These are phyloP conservation scores for Fusarium coicis DNA, from an alignment of 2,329 filamentous ascomycete species.

Conservation along the genomic window DNA sequence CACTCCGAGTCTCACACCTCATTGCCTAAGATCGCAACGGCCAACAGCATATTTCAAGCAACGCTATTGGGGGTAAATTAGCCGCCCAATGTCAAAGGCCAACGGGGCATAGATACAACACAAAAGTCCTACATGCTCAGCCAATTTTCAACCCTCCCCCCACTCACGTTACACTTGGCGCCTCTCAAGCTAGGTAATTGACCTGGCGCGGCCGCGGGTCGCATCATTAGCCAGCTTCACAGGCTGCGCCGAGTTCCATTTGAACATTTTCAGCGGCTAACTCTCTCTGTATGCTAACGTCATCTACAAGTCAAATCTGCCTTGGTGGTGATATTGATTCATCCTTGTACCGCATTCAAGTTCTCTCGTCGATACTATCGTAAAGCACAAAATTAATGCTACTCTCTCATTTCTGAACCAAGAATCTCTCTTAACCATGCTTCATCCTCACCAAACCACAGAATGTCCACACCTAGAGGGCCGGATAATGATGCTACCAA, in stretches of 20 bases:
- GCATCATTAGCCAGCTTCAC: not conserved
- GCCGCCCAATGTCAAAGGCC: not conserved
- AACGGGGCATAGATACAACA: not conserved
- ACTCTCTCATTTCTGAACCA: not conserved
- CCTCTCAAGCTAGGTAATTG: not conserved
- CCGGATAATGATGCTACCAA: not conserved
- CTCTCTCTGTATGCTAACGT: not conserved
- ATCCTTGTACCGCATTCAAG: not conserved
- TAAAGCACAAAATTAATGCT: not conserved
- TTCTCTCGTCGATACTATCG: not conserved
- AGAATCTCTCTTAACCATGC: not conserved
- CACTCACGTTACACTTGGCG: not conserved
- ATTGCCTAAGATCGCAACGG: not conserved
- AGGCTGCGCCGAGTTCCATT: not conserved
- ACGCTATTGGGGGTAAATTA: not conserved
- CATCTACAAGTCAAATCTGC: accelerated
- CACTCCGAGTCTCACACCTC: not conserved
- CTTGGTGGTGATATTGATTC: not conserved
- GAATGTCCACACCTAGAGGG: not conserved
- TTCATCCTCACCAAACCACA: not conserved
- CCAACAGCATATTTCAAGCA: not conserved
- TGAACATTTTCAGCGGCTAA: not conserved
- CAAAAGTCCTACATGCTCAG: not conserved
- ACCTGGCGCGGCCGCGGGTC: not conserved
- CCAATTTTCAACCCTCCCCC: not conserved